Evolutionary conservation across 31 red algal species (phyloP).

Genomic region (Endocladia muricata): DNA sequence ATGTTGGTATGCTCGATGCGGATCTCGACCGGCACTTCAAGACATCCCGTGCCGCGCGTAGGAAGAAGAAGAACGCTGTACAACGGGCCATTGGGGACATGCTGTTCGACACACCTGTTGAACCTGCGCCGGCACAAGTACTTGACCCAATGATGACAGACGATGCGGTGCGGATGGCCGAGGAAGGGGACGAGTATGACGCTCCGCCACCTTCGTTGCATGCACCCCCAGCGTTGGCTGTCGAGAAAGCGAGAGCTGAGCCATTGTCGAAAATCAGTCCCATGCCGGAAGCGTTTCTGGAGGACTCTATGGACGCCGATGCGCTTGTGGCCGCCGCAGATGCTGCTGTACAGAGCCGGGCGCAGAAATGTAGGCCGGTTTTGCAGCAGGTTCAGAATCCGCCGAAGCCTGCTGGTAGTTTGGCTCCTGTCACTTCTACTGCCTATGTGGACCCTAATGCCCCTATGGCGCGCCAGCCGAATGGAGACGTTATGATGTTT

Average conservation of each 20-base stretch:
- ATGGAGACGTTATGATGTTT: conserved; percentile 77
- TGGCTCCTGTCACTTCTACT: neutral
- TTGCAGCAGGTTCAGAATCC: neutral
- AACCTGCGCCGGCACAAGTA: neutral
- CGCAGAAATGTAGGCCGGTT: too few relatives aligned
- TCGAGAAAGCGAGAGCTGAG: neutral
- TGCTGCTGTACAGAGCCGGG: conserved; percentile 27
- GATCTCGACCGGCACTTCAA: conserved; percentile 38
- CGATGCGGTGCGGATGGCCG: neutral
- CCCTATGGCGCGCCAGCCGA: conserved; percentile 36
- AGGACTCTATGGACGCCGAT: conserved; percentile 57
- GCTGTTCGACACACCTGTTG: conserved; percentile 37
- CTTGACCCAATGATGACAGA: neutral
- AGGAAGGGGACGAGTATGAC: conserved; percentile 37
- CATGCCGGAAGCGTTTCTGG: neutral
- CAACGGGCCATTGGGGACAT: conserved; percentile 47
- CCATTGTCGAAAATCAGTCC: conserved; percentile 5
- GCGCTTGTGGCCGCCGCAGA: conserved; percentile 46
- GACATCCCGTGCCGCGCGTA: conserved; percentile 14
- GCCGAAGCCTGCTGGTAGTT: neutral
- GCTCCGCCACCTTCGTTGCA: conserved; percentile 39
- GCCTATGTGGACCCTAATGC: conserved; percentile 18
- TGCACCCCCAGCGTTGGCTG: neutral
- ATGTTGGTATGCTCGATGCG: conserved; percentile 35
- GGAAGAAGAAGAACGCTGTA: conserved; percentile 24